Evolutionary conservation across 192 early-diverging fungal species (phyloP).

Genomic region (Coemansia sp.): DNA sequence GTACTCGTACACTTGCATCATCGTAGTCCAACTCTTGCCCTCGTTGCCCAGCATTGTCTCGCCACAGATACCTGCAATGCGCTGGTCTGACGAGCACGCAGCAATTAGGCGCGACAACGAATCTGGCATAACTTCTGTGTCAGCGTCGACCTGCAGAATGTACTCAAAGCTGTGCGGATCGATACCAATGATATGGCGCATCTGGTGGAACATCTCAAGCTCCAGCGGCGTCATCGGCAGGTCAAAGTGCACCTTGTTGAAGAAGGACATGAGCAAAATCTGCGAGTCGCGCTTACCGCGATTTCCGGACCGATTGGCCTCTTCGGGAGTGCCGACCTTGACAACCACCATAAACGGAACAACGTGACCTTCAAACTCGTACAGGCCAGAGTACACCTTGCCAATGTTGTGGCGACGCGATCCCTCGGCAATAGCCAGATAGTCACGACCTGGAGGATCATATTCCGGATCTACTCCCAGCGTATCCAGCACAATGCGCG

Average conservation of each 20-base stretch:
- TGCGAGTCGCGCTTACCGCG: conserved; percentile 99
- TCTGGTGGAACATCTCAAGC: conserved; percentile 95
- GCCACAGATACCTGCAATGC: not conserved
- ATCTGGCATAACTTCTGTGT: conserved; percentile 83
- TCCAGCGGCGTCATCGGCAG: conserved; percentile 88
- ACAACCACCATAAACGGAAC: conserved; percentile 96
- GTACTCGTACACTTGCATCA: not conserved
- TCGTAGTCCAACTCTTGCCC: not conserved
- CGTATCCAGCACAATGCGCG: conserved; percentile 84
- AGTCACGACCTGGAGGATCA: conserved; percentile 75
- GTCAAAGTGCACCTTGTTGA: conserved; percentile 93
- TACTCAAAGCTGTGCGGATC: conserved; percentile 79
- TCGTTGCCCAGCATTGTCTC: not conserved
- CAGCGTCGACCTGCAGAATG: conserved; percentile 78
- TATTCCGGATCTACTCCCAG: conserved; percentile 79
- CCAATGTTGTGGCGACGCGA: conserved; percentile 91
- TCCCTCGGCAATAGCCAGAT: conserved; percentile 89
- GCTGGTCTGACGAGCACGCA: not conserved
- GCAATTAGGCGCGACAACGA: conserved; percentile 77
- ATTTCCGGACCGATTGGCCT: conserved; percentile 87
- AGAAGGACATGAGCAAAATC: conserved; percentile 92
- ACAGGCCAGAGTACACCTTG: conserved; percentile 95
- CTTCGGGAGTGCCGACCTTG: conserved; percentile 89
- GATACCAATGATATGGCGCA: conserved; percentile 96
- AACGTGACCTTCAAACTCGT: conserved; percentile 83